Evolutionary conservation across 2,329 filamentous ascomycete species (phyloP).

Genomic region (Tolypocladium tropicale): DNA sequence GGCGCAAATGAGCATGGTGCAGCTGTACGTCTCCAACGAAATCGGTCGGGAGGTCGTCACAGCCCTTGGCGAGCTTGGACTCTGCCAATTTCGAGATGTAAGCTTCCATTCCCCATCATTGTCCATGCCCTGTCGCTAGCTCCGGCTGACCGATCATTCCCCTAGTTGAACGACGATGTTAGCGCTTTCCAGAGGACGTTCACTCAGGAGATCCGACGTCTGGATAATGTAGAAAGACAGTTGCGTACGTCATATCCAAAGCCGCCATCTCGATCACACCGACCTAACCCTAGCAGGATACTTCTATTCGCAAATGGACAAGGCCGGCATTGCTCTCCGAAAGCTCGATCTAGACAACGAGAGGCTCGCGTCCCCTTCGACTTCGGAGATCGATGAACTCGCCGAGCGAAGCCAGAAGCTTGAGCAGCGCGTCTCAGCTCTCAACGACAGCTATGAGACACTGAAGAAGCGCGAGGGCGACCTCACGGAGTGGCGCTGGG

Average conservation of each 20-base stretch:
- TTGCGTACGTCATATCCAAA: slow-evolving; percentile 56
- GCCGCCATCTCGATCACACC: slow-evolving; percentile 5
- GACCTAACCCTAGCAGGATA: slow-evolving; percentile 52
- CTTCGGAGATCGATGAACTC: slow-evolving; percentile 92
- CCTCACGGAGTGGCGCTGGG: slow-evolving; percentile 97
- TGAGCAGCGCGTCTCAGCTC: slow-evolving; percentile 79
- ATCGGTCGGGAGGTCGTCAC: slow-evolving; percentile 97
- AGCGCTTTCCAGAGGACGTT: slow-evolving; percentile 96
- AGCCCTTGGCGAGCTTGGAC: slow-evolving; percentile 87
- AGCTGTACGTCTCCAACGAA: slow-evolving; percentile 98
- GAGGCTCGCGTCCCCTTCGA: slow-evolving; percentile 76
- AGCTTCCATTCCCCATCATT: slow-evolving; percentile 19
- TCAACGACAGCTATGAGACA: slow-evolving; percentile 98
- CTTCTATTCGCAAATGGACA: slow-evolving; percentile 94
- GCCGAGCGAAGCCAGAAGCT: slow-evolving; percentile 85
- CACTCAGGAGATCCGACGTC: slow-evolving; percentile 90
- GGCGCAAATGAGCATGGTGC: slow-evolving; percentile 99
- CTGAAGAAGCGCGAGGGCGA: slow-evolving; percentile 97
- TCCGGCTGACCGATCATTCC: background rate
- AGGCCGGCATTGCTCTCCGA: slow-evolving; percentile 73
- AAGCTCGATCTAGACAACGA: slow-evolving; percentile 88
- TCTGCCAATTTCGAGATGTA: slow-evolving; percentile 97
- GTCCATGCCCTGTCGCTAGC: background rate
- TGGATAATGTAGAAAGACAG: slow-evolving; percentile 97
- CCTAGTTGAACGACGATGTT: slow-evolving; percentile 80